A percentile compares a stretch with the other conserved stretches of the same genome.
Evolutionary conservation across 2,329 filamentous ascomycete genomes (phyloP).

Genomic region (Aureobasidium zeae): DNA sequence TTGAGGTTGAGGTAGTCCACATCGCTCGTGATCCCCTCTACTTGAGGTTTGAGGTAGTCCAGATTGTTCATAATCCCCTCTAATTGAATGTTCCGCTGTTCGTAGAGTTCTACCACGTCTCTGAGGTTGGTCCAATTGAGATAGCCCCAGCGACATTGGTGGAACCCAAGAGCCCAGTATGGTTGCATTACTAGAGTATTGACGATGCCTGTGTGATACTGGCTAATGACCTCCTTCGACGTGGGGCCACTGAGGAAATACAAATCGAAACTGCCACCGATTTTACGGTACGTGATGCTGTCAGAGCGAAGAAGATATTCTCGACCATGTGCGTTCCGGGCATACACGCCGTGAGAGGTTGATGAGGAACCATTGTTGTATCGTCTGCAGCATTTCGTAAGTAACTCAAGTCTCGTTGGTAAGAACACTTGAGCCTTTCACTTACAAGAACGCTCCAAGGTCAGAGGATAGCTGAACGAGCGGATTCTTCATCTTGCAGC

Average conservation of each 20-base stretch:
- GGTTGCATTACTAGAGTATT: conserved; percentile 21
- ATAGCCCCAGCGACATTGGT: conserved; percentile 38
- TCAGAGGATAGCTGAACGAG: no score
- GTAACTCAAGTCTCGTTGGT: no score
- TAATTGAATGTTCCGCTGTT: conserved; percentile 40
- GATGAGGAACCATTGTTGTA: conserved; percentile 20
- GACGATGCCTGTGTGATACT: conserved; percentile 22
- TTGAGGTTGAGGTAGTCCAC: conserved; percentile 46
- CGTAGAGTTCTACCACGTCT: conserved; percentile 44
- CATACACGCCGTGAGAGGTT: conserved; percentile 27
- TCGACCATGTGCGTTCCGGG: conserved; percentile 27
- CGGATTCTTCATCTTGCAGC: no score
- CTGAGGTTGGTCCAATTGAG: conserved; percentile 57
- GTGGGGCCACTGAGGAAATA: conserved; percentile 22
- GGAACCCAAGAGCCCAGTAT: conserved; percentile 25
- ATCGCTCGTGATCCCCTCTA: conserved; percentile 48
- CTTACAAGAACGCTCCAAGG: no score
- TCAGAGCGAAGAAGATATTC: conserved; percentile 25
- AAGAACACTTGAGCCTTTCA: no score
- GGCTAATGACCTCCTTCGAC: conserved; percentile 21
- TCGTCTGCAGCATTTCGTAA: no score
- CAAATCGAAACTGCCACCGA: conserved; percentile 25
- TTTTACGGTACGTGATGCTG: conserved; percentile 25
- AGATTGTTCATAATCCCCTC: conserved; percentile 35
- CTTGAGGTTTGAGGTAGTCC: conserved; percentile 46